Percentiles rank a stretch among this genome's conserved stretches.
Conservation (phyloP, 2,329 filamentous ascomycete genomes). For the Hymenoscyphus fructigenus region DNA sequence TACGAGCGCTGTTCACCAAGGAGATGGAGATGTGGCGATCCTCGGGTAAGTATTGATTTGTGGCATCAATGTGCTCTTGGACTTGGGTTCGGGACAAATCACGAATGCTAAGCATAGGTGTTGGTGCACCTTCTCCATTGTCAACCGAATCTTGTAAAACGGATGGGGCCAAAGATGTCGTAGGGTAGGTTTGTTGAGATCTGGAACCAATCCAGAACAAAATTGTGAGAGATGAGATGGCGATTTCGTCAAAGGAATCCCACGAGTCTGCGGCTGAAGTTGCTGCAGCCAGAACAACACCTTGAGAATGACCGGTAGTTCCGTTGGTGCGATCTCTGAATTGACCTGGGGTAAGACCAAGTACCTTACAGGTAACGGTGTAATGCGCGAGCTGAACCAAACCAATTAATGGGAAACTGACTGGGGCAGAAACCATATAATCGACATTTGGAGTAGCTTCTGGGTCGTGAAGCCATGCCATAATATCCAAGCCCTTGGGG, state of each 20-base stretch:
- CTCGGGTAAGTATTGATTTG: constrained; percentile 90
- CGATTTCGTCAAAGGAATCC: constrained; percentile 83
- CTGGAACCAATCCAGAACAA: constrained; percentile 98
- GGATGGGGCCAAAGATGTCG: constrained; percentile 87
- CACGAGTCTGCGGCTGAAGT: constrained; percentile 89
- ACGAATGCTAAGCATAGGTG: constrained; percentile 96
- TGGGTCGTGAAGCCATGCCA: constrained; percentile 86
- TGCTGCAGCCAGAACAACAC: constrained; percentile 87
- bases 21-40: constrained; percentile 95
- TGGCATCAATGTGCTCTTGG: constrained; percentile 94
- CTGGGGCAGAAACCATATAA: constrained; percentile 90
- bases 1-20: constrained; percentile 92
- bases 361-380: constrained; percentile 85
- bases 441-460: constrained; percentile 91
- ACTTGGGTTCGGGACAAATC: constrained; percentile 86
- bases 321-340: constrained; percentile 82
- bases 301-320: constrained; percentile 94
- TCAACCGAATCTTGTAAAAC: constrained; percentile 92
- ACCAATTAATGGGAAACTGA: constrained; percentile 94
- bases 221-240: constrained; percentile 80
- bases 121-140: constrained; percentile 91
- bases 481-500: constrained; percentile 91
- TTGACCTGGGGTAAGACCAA: constrained; percentile 86
- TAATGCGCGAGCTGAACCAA: constrained; percentile 96
- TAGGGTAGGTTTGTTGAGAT: constrained; percentile 95